phyloP scores from a whole-genome alignment of 352 stramenopile genomes.

The Phytophthora citrophthora region DNA sequence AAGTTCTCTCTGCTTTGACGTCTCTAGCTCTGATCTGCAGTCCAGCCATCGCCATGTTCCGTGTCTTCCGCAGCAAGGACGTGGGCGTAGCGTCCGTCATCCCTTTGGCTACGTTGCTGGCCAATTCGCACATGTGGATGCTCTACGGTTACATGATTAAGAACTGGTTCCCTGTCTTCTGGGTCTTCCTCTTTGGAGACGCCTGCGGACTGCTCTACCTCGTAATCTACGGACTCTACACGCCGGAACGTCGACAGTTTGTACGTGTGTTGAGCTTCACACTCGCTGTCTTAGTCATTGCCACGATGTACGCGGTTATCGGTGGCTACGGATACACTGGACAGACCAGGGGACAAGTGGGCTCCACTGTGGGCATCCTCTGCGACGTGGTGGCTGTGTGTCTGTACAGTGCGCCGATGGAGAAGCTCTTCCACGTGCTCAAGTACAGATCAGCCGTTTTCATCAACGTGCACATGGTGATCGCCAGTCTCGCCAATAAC shows the following conservation, averaged over 20 bases:
- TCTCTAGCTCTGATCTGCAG: constrained; percentile 48
- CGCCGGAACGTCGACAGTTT: constrained; percentile 31
- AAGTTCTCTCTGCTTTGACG: constrained; percentile 33
- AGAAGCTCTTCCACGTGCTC: constrained; percentile 50
- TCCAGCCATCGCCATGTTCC: constrained; percentile 34
- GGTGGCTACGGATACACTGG: constrained; percentile 26
- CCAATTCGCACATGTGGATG: constrained; percentile 50
- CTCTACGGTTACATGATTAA: constrained; percentile 49
- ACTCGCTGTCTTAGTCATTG: constrained; percentile 12
- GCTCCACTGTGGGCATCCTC: constrained; percentile 36
- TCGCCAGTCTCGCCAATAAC: constrained; percentile 47
- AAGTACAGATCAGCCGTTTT: constrained; percentile 38
- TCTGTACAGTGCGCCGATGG: constrained; percentile 47
- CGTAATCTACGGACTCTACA: constrained; percentile 52
- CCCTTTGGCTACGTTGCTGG: constrained; percentile 42
- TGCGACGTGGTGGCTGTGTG: constrained; percentile 29
- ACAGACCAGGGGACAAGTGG: constrained; percentile 33
- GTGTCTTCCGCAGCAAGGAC: constrained; percentile 37
- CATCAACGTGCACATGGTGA: constrained; percentile 56
- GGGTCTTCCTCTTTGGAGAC: constrained; percentile 38
- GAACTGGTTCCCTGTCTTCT: constrained; percentile 53
- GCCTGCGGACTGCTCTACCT: constrained; percentile 40
- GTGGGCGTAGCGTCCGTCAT: constrained; percentile 42
- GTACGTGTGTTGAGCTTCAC: constrained; percentile 19
- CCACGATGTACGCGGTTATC: constrained; percentile 44